phyloP scores from a whole-genome alignment of 2,329 filamentous ascomycete genomes.

The Simplicillium sp. region DNA sequence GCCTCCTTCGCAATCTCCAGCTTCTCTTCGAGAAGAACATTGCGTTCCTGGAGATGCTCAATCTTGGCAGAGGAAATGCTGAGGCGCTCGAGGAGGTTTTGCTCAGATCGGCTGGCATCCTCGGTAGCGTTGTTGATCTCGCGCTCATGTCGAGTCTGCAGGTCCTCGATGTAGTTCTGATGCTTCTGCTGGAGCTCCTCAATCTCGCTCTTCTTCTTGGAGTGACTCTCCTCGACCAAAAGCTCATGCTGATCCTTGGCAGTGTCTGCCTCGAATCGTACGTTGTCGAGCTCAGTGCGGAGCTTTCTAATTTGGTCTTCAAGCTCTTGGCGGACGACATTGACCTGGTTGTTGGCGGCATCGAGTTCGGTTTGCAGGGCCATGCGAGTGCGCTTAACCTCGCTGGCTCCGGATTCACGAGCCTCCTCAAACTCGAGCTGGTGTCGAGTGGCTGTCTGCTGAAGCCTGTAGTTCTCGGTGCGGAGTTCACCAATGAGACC shows the following conservation, averaged over 20 bases:
- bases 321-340: conserved; percentile 70
- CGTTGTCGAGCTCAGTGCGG: conserved; percentile 66
- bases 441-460: conserved; percentile 57
- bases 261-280: conserved; percentile 71
- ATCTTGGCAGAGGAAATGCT: conserved; percentile 76
- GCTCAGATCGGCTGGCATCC: conserved; percentile 72
- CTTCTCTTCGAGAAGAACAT: conserved; percentile 79
- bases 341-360: conserved; percentile 74
- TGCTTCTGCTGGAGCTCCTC: conserved; percentile 47
- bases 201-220: conserved; percentile 50
- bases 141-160: conserved; percentile 66
- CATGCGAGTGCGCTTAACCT: conserved; percentile 72
- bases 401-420: conserved; percentile 66
- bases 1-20: conserved; percentile 84
- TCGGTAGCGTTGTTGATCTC: conserved; percentile 66
- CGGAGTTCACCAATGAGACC: conserved; percentile 44
- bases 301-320: conserved; percentile 69
- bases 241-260: conserved; percentile 74
- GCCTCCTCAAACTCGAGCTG: conserved; percentile 81
- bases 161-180: conserved; percentile 61
- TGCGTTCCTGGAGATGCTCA: conserved; percentile 76
- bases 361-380: conserved; percentile 77
- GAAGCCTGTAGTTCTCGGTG: conserved; percentile 61
- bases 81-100: conserved; percentile 71
- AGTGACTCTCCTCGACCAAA: conserved; percentile 71